Base-by-base conservation (phyloP, 2,329 filamentous ascomycete genomes). In the Elsinoe arachidis region DNA sequence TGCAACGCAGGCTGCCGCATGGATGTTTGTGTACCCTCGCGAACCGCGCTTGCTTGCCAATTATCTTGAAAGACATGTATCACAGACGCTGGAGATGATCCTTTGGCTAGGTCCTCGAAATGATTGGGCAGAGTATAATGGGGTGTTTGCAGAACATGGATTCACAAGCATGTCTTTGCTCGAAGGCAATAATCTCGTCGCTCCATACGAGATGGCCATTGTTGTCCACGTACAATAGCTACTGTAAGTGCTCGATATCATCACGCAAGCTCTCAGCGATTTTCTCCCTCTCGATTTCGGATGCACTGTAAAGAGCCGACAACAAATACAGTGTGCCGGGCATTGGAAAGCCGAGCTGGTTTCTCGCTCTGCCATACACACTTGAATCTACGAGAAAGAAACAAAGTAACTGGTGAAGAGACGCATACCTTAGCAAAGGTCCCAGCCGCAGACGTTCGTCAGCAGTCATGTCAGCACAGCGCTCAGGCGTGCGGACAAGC, bases 21-120 rank as follows among this genome's bases (percentile, higher is more conserved):
- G 78, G 73, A 66, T 81, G 59, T 80, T 81, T 66, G 74, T 80
- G 23, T 81, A 81, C 62, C 79, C 79, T 1, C 73, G 77, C 12
- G 68, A 75, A n/a, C 70, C 75, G 2, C 70, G 65, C 2, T 64
- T 81, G 10, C 61, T 81, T 11, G 61, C 60, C 2, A 69, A 69
- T 57, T 81, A 81, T 60, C 43, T 80, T 26, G 62, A 71, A 2
- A 55, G 59, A n/a, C 66, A 66, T 62, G 66, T 67, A 0, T 46
- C 61, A 11, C 65, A 62, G 11, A 59, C 54, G 1, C 65, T 76
- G 11, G 61, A 69, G 51, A 65, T 58, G 9, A 63, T 77, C 14
- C 60, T 77, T 3, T 76, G 76, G 71, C 64, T 75, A 15, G 74
- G 74, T 0, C 74, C 74, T 21, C 64, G 64, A 23, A 68, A 67